Percentiles rank a stretch among this genome's conserved stretches.
Evolutionary conservation across 805 yeast genomes (phyloP).

Genomic region (Lipomyces sp.): DNA sequence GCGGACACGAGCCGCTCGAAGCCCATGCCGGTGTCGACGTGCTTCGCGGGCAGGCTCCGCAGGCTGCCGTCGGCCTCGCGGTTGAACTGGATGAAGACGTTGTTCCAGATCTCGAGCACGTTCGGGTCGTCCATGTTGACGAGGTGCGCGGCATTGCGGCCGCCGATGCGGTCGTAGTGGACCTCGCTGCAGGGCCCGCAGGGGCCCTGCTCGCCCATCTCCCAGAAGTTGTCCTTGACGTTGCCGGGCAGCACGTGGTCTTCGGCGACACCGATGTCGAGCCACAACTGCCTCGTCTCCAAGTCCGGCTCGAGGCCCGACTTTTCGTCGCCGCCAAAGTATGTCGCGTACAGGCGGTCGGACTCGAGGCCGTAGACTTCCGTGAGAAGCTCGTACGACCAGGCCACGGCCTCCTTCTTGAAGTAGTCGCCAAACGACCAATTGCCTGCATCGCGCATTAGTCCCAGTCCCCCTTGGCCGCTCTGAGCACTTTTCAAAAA

Average conservation of each 20-base stretch:
- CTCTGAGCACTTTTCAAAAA: too few relatives aligned
- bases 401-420: slow-evolving; percentile 85
- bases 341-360: slow-evolving; percentile 87
- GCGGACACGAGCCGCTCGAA: slow-evolving; percentile 95
- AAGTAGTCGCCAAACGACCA: slow-evolving; percentile 99
- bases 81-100: slow-evolving; percentile 94
- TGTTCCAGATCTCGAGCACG: slow-evolving; percentile 96
- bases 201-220: slow-evolving; percentile 99
- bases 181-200: slow-evolving; percentile 99
- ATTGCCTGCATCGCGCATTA: slow-evolving; percentile 42
- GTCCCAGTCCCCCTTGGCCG: too few relatives aligned
- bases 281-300: slow-evolving; percentile 89
- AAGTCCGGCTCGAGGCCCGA: slow-evolving; percentile 86
- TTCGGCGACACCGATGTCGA: slow-evolving; percentile 79
- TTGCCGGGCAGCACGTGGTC: slow-evolving; percentile 92
- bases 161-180: slow-evolving; percentile 97
- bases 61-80: slow-evolving; percentile 84
- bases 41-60: slow-evolving; percentile 85
- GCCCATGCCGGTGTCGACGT: slow-evolving; percentile 98
- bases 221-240: slow-evolving; percentile 96
- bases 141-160: slow-evolving; percentile 86
- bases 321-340: slow-evolving; percentile 87
- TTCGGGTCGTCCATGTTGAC: slow-evolving; percentile 98
- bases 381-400: slow-evolving; percentile 90
- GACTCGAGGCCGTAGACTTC: slow-evolving; percentile 73